Evolutionary conservation across 75 land plant species (phyloP), one percentile per base, ranked within the genome.

Genomic region (Pseudotsuga menziesii): DNA sequence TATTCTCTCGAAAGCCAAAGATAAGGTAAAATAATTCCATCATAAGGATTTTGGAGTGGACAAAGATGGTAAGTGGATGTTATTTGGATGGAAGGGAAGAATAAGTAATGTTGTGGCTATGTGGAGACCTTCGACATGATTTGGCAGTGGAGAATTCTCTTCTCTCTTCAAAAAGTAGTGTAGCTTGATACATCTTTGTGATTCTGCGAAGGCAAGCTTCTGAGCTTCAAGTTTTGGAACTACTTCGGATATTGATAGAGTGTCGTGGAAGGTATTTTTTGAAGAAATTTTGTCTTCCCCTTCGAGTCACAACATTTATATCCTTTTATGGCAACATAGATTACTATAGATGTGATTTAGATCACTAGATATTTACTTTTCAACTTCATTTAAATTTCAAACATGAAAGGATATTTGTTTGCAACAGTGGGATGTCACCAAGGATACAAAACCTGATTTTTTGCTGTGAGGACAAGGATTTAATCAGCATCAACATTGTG

Each of bases 91-190:
- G 75, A 74, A 74, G 57, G 75, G 52, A 16, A 16, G 32, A 35
- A 84, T 91, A 23, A 74, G 84, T 19, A 73, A 80, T 26, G 96
- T 85, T 8, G 35, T 89, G 16, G 87, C 91, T 0, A 76, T 84
- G 13, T 95, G 98, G 99, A 90, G 74, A 62, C 91, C 95, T 58
- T 22, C 26, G 44, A 17, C 72, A 39, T 72, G 55, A 23, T 52
- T 66, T 35, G 39, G 17, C 26, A 20, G 26, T 66, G 70, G 74
- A 72, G 23, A 16, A 9, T 72, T 52, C 56, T 22, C 36, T 44
- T 52, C 20, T 44, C 54, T 23, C 25, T 22, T 17, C 56, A 52
- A 72, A 22, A 2, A 52, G 2, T 52, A 52, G 32, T 29, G 32
- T 6, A 72, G 22, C 26, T 52, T 23, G 27, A 72, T 13, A 11